Conservation (phyloP, 768 basidiomycete genomes). For the Sarcomyxa edulis region DNA sequence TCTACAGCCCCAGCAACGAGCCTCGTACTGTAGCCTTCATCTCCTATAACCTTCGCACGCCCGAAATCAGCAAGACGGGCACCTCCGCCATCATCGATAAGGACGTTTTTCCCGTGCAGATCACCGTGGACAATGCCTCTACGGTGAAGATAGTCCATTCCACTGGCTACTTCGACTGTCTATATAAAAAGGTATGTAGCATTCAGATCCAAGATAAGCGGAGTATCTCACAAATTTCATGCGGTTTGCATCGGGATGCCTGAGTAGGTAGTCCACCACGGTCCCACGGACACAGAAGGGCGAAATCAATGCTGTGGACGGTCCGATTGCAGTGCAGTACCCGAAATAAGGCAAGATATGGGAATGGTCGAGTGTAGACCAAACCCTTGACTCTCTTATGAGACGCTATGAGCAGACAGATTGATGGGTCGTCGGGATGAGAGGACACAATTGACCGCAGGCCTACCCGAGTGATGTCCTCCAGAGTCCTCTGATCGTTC, state of each 20-base stretch:
- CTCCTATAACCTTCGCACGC: background rate
- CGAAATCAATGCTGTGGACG: constrained; percentile 1
- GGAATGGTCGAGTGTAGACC: constrained; percentile 2
- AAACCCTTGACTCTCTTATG: constrained; percentile 4
- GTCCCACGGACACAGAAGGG: constrained; percentile 3
- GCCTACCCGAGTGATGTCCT: background rate
- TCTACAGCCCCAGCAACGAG: constrained; percentile 13
- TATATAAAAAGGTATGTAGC: background rate
- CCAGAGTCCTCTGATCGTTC: background rate
- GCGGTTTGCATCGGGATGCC: background rate
- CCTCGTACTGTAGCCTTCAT: background rate
- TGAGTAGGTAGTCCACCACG: background rate
- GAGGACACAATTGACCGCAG: background rate
- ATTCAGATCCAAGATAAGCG: background rate
- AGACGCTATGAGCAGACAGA: background rate
- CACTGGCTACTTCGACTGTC: constrained; percentile 2
- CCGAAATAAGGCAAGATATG: constrained; percentile 5
- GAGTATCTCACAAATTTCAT: background rate
- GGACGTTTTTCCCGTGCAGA: constrained; percentile 3
- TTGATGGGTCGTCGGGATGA: background rate
- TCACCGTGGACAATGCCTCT: constrained; percentile 2
- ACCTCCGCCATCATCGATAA: constrained; percentile 4
- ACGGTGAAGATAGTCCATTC: constrained; percentile 2
- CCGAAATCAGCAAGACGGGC: constrained; percentile 6
- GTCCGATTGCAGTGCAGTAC: background rate